Evolutionary conservation across 345 rosid genomes (phyloP), one percentile per base, ranked within the genome.

Genomic region (Salix purpurea): DNA sequence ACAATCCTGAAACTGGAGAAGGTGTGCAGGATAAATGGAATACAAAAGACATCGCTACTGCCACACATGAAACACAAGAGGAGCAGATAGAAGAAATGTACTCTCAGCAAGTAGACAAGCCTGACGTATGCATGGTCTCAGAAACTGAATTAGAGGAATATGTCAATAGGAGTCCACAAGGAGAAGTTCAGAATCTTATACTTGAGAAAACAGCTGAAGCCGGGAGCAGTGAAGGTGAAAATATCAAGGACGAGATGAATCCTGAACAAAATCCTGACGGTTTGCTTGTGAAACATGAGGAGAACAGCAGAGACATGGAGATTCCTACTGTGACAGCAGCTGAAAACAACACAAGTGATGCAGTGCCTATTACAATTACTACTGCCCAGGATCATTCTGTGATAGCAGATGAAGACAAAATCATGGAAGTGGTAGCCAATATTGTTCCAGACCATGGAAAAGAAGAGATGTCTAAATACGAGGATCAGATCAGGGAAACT

Each of bases 1-100:
- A 86, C 61, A 65, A 28, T 23, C 68, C 56, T 70, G 81, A 79
- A 52, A 56, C 72, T 58, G 18, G 19, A 6, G 69, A 67, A 5
- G 61, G 42, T 50, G 44, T 32, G 18, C 42, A 64, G 23, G 71
- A 26, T 23, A 64, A 74, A 71, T 73, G 52, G 40, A 65, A 69
- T 18, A 79, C 15, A 19, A n/a, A 82, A n/a, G 71, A 71, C 32
- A 58, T 30, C 21, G 18, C 26, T 68, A 24, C 61, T 13, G 61
- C 39, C 23, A 54, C 67, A 65, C 69, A 60, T 73, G 46, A 61
- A 26, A 66, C 15, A 34, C 54, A 72, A 66, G 65, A 42, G 44
- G 69, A n/a, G 54, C 68, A 80, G 66, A 44, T 39, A 32, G 84
- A 78, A 44, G 74, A 58, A 6, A 34, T 23, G 70, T 18, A 34